These are phyloP conservation scores for Backusella morwellensis DNA, from an alignment of 192 early-diverging fungal genomes.

Conservation along the genomic window DNA sequence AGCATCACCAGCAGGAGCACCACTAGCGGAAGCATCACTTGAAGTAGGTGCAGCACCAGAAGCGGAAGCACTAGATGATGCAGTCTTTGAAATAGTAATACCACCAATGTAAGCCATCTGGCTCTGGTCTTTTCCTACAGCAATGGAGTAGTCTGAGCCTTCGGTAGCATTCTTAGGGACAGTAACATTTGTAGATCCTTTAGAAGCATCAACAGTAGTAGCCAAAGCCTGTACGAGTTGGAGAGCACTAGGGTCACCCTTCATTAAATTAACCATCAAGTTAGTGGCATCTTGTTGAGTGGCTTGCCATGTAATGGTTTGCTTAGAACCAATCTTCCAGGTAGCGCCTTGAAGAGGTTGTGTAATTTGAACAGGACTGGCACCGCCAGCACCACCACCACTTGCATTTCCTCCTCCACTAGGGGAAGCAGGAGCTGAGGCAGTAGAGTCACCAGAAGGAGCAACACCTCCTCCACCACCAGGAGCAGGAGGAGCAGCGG, in stretches of 20 bases:
- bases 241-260: conserved; percentile 19
- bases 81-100: conserved; percentile 9
- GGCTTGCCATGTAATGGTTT: conserved; percentile 17
- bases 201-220: conserved; percentile 7
- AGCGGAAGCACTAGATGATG: neutral
- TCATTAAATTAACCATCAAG: conserved; percentile 22
- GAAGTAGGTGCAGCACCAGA: neutral
- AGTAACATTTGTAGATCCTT: neutral
- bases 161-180: conserved; percentile 17
- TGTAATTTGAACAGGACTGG: conserved; percentile 16
- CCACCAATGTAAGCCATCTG: conserved; percentile 27
- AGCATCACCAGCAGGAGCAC: neutral
- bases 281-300: neutral
- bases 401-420: neutral
- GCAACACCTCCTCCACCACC: neutral
- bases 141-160: conserved; percentile 22
- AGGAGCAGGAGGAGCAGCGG: neutral
- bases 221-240: conserved; percentile 13
- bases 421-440: neutral
- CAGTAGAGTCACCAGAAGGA: neutral
- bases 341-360: conserved; percentile 21
- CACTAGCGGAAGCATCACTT: neutral
- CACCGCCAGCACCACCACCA: neutral
- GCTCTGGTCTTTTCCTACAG: conserved; percentile 9
- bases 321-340: conserved; percentile 14